Evolutionary conservation across 306 rosid genomes (phyloP).

Genomic region (Corylus heterophylla): DNA sequence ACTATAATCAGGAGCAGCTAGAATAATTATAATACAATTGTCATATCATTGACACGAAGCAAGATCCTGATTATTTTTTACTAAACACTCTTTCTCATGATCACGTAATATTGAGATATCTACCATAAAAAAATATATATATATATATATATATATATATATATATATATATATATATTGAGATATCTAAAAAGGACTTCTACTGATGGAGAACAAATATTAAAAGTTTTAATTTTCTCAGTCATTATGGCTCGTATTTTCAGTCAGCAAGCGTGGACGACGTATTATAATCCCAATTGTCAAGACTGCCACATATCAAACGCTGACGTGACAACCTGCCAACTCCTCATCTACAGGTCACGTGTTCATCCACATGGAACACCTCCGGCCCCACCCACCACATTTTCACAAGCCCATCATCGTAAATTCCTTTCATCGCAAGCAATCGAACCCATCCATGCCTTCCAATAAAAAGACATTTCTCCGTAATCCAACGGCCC

Average conservation of each 20-base stretch:
- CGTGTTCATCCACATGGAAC: background rate
- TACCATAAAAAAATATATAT: too few relatives aligned
- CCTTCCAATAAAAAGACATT: background rate
- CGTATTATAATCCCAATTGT: background rate
- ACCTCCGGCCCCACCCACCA: background rate
- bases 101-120: too few relatives aligned
- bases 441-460: background rate
- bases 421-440: background rate
- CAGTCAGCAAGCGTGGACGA: background rate
- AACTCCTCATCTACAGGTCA: background rate
- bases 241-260: background rate
- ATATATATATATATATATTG: too few relatives aligned
- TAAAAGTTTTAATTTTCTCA: too few relatives aligned
- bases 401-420: background rate
- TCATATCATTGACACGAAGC: too few relatives aligned
- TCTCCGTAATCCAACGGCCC: slow-evolving; percentile 33
- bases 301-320: background rate
- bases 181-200: too few relatives aligned
- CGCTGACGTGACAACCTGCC: slow-evolving; percentile 9
- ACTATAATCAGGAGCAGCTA: too few relatives aligned
- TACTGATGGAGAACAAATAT: too few relatives aligned
- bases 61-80: too few relatives aligned
- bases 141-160: too few relatives aligned
- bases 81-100: too few relatives aligned
- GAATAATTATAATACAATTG: too few relatives aligned